Evolutionary conservation across 2,329 filamentous ascomycete genomes (phyloP), one percentile per base, ranked within the genome.

Genomic region (Sclerotinia nivalis): DNA sequence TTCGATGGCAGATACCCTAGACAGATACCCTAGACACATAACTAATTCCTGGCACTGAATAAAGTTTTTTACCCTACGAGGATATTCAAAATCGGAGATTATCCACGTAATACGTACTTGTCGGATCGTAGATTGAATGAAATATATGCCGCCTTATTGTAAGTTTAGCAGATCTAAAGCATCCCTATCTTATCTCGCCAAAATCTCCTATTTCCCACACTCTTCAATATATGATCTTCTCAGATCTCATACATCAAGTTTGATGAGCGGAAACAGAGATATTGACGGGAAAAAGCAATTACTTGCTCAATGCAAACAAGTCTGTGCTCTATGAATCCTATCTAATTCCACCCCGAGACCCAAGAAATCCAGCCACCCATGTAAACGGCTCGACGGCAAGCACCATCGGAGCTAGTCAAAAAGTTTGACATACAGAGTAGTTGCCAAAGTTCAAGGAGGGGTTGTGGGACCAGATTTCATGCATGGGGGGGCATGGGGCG

Each of bases 221-320:
- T 59, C 65, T 47, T 34, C 52, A n/a, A 55, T 59, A 43, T 9
- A 25, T 47, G 52, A 67, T 59, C 40, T 37, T 6, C 52, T 47
- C 40, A 13, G 50, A 45, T 45, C 52, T 31, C 40, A 47, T 22
- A 37, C 59, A 49, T 18, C 25, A 34, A 7, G 13, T 66, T 66
- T 31, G 49, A 55, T 55, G 34, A 55, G 20, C 34, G 18, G 15
- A 18, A n/a, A 9, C 34, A 20, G 60, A 50, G 60, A 37, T 37
- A 62, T 49, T 25, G 12, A 43, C 34, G 54, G 40, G 40, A 25
- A 45, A 67, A 67, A 54, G 50, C 20, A 67, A 47, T 67, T 58
- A 13, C 31, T 40, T n/a, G n/a, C 25, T 67, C 52, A 55, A 66
- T 66, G 62, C 62, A 50, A 45, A 22, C 25, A n/a, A 55, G 62